These are phyloP conservation scores for Hyphodiscus sp. DNA, from an alignment of 2,329 filamentous ascomycete genomes.

Conservation along the genomic window DNA sequence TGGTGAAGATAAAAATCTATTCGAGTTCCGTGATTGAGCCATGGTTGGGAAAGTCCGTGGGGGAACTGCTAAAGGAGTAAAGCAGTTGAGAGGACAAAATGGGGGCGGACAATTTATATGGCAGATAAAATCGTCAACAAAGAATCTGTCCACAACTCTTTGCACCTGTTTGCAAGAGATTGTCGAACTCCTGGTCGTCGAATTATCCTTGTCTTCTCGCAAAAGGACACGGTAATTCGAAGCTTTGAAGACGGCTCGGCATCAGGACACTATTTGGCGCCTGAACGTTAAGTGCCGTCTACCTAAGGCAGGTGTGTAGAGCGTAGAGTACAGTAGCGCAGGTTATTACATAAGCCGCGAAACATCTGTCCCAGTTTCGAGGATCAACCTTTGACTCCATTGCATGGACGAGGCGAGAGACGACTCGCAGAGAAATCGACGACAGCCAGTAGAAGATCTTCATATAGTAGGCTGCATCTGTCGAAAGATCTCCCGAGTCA, in stretches of 20 bases:
- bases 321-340: neutral
- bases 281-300: neutral
- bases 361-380: no score
- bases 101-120: constrained; percentile 21
- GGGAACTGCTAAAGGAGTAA: constrained; percentile 25
- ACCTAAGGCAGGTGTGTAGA: neutral
- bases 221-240: constrained; percentile 5
- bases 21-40: constrained; percentile 17
- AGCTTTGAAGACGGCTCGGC: neutral
- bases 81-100: constrained; percentile 14
- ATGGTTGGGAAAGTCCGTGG: constrained; percentile 19
- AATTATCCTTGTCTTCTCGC: constrained; percentile 2
- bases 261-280: neutral
- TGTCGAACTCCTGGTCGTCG: neutral
- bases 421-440: neutral
- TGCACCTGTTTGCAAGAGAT: constrained; percentile 12
- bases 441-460: neutral
- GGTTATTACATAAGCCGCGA: neutral
- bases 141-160: constrained; percentile 27
- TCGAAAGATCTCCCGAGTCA: neutral
- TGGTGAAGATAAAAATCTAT: constrained; percentile 22
- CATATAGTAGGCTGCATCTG: neutral
- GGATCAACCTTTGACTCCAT: neutral
- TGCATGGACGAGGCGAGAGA: neutral
- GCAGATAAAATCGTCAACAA: constrained; percentile 17